Evolutionary conservation across 345 rosid species (phyloP), one percentile per base, ranked within the genome.

Genomic region (Lepidium didymum): DNA sequence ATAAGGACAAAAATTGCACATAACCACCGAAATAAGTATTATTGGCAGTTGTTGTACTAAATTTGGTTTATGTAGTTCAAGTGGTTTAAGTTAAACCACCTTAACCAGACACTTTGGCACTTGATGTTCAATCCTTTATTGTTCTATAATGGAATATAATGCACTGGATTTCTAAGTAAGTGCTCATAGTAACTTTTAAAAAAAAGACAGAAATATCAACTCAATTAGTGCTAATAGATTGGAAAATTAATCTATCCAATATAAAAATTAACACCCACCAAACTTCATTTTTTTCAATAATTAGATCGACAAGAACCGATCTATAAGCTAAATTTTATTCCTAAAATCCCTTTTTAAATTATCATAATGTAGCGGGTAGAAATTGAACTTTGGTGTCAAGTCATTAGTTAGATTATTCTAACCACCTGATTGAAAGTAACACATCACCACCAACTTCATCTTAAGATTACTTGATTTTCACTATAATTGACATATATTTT

Each of bases 61-160:
- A n/a, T n/a, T n/a, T n/a, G 65, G 51, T 72, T 27, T 10, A 61
- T 63, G 57, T 46, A 46, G 33, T 47, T 27, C 31, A 29, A 46
- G 59, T 72, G 76, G 65, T 47, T 36, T 72, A 64, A 64, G 71
- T 64, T 31, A 56, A 73, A 64, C 77, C 45, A 65, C 77, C 40
- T 38, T 65, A 49, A 73, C 77, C 66, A 21, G 71, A 49, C 66
- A 64, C 66, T 73, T 73, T 73, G 77, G 60, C 60, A 64, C 51
- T 51, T 38, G 59, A 47, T 47, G 76, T 47, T 31, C 43, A 19
- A 29, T 73, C 44, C 31, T 56, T 41, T 19, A 21, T 6, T 72
- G 58, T 46, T 38, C 53, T 45, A 27, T 45, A 35, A 10, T 35
- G 34, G 15, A 62, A 56, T 52, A 43, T 15, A 55, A 43, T 47